Base-by-base conservation (phyloP, 2,329 filamentous ascomycete genomes). In the Penicillium verrucosum region DNA sequence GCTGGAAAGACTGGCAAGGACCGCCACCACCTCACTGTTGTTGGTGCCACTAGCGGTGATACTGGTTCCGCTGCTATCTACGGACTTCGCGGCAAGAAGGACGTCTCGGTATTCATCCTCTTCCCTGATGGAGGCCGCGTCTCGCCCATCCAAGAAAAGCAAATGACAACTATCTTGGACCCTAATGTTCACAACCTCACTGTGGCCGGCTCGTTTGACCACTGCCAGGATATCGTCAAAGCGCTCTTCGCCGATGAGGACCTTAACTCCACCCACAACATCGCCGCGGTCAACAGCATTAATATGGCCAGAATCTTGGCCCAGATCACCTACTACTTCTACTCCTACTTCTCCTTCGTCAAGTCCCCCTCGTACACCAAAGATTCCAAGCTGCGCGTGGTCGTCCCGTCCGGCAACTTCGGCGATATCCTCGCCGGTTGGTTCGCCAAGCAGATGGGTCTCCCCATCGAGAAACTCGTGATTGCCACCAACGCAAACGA, bases 401-500 rank as follows among this genome's bases (percentile, higher is more conserved):
- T 96, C 9, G 91, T 96, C 0, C 94, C 94, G 2, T 95, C 92
- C 0, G 94, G 94, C 54, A 97, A 99, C 81, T 99, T 99, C 75
- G 91, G 94, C 60, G 91, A 97, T 72, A 92, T 99, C 64, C 81
- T 97, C 4, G 76, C 77, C 8, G 93, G 93, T 49, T 97, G 93
- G 78, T 97, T 97, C 70, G 92, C 93, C 21, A 88, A 88, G 66
- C 82, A 86, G 66, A 96, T 96, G 91, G 92, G 92, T 54, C 82
- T 97, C 3, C 92, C 92, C 4, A 81, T 88, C 3, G 89, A 94
- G 61, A 96, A 93, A 78, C 85, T 99, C 32, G 86, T 96, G 66
- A 88, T 97, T 55, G 91, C 93, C 0, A 97, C 93, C 50, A 97
- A 97, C 74, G 92, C 95, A 77, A 99, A 99, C 77, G 94, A 97